phyloP scores from a whole-genome alignment of 176 grass and related monocot genomes.

The Ensete glaucum region DNA sequence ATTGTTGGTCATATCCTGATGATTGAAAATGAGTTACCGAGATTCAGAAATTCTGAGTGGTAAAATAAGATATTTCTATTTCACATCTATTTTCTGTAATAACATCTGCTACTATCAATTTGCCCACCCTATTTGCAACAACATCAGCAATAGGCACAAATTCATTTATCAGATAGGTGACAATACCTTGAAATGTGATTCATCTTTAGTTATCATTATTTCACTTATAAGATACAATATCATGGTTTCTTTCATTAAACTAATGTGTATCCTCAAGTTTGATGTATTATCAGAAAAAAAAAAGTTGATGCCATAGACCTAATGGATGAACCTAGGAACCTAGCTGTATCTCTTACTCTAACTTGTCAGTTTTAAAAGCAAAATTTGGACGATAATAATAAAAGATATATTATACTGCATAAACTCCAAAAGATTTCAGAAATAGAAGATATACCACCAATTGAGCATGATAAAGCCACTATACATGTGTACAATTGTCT shows the following conservation, averaged over 20 bases:
- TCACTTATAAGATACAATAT: neutral
- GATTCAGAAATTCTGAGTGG: too few species aligned
- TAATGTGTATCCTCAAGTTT: neutral
- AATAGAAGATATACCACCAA: neutral
- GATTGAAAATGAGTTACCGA: too few species aligned
- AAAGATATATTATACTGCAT: too few species aligned
- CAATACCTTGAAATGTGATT: neutral
- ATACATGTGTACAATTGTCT: too few species aligned
- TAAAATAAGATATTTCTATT: too few species aligned
- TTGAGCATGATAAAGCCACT: neutral
- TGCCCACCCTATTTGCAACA: too few species aligned
- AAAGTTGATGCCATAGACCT: neutral
- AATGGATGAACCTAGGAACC: neutral
- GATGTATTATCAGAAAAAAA: neutral
- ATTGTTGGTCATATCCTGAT: too few species aligned
- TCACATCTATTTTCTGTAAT: too few species aligned
- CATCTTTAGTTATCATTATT: neutral
- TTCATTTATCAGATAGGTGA: neutral
- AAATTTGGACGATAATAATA: too few species aligned
- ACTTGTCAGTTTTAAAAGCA: neutral
- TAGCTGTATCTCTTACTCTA: neutral
- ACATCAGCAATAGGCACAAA: too few species aligned
- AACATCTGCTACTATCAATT: too few species aligned
- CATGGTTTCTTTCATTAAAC: neutral
- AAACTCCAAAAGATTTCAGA: too few species aligned